Evolutionary conservation across 139 green algal genomes (phyloP).

Genomic region (Chlamydomonas sphaeroides): DNA sequence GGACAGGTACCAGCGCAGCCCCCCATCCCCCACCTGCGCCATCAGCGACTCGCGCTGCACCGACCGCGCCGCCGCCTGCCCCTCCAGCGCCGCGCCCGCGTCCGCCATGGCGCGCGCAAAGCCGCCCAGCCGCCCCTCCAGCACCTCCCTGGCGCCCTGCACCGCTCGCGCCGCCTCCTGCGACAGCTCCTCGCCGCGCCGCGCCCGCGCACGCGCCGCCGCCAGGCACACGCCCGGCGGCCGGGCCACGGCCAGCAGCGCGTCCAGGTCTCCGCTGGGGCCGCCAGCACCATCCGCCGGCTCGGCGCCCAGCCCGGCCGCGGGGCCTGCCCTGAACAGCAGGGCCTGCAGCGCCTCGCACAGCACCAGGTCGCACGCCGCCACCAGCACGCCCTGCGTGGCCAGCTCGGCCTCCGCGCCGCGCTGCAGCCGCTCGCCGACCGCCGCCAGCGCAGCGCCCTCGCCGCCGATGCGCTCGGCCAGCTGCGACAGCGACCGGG

Average conservation of each 20-base stretch:
- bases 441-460: background rate
- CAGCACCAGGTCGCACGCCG: background rate
- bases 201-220: background rate
- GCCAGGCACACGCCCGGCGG: background rate
- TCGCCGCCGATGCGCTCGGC: background rate
- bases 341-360: constrained; percentile 6
- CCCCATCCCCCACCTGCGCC: background rate
- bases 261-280: background rate
- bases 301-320: background rate
- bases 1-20: no score
- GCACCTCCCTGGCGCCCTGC: constrained; percentile 8
- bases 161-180: background rate
- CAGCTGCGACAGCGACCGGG: background rate
- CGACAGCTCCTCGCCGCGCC: constrained; percentile 16
- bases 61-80: background rate
- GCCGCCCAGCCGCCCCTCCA: background rate
- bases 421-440: background rate
- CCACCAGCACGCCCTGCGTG: constrained; percentile 18
- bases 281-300: background rate
- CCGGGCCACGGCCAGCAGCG: background rate
- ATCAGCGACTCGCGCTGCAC: background rate
- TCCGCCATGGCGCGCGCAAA: background rate
- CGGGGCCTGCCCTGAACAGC: background rate
- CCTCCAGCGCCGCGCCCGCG: background rate
- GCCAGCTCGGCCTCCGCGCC: background rate